Base-by-base conservation (phyloP, 768 basidiomycete genomes). In the Lentinula lateritia region DNA sequence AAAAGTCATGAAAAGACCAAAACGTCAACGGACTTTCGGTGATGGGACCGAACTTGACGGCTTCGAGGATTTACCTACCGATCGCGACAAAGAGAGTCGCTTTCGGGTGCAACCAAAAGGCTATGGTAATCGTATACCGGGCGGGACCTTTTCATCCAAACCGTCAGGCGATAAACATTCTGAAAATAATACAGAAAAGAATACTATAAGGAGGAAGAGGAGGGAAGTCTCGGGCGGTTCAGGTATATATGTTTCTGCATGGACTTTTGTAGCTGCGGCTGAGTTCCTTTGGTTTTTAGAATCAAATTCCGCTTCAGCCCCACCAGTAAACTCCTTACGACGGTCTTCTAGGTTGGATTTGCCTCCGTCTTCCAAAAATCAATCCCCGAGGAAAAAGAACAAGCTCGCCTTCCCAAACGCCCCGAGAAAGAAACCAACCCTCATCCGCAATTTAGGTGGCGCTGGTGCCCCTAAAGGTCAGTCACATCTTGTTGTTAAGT, bases 11-110 rank as follows among this genome's bases (percentile, higher is more conserved):
- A 84, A 87, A 58, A 80, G 86, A 66, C 92, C 92, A 12, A 94
- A 93, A 73, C 88, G 90, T 42, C 82, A 81, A 63, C 80, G 85
- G 57, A 83, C 83, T 13, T 94, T 88, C 67, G 92, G 92, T 5
- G 90, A 93, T 68, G 95, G 95, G 13, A 94, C 92, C 9, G 95
- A 96, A 71, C 76, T 97, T 57, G 95, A 97, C 67, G 85, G 73
- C 3, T 82, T 97, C 61, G 95, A 95, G 32, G 95, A 97, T 71
- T 81, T 96, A 45, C 87, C 87, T 6, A 91, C 92, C 9, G 90
- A 95, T 68, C 80, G 90, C 52, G 92, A 94, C 54, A 88, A 90
- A 67, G 90, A 93, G 72, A 81, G 83, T 57, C 83, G 78, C 45
- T 94, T 81, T 70, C 85, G 85, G 60, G 86, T 93, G 9, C 86